These are phyloP conservation scores for Aureobasidium subglaciale DNA, from an alignment of 2,329 filamentous ascomycete genomes.

Conservation along the genomic window DNA sequence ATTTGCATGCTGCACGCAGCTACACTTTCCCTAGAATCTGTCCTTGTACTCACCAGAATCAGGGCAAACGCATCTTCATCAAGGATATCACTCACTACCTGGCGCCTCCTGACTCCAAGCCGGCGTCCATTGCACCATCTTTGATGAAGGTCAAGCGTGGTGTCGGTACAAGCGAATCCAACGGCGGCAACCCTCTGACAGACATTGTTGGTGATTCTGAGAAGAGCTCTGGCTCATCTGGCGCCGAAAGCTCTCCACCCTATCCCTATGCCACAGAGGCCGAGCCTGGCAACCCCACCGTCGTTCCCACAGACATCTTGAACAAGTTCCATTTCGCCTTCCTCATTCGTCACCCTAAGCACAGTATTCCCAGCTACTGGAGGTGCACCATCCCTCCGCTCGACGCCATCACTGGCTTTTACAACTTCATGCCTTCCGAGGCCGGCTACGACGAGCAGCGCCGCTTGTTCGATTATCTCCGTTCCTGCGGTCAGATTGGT, in stretches of 20 bases:
- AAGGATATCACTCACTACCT: slow-evolving; percentile 97
- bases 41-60: slow-evolving; percentile 35
- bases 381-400: slow-evolving; percentile 88
- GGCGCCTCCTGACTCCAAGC: slow-evolving; percentile 63
- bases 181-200: slow-evolving; percentile 17
- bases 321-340: slow-evolving; percentile 89
- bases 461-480: slow-evolving; percentile 77
- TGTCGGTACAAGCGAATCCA: slow-evolving; percentile 55
- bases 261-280: slow-evolving; percentile 52
- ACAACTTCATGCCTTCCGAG: slow-evolving; percentile 78
- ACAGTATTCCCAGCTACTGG: slow-evolving; percentile 87
- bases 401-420: slow-evolving; percentile 73
- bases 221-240: slow-evolving; percentile 23
- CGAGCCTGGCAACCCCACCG: slow-evolving; percentile 73
- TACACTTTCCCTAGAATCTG: background rate
- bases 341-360: slow-evolving; percentile 90
- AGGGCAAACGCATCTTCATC: slow-evolving; percentile 93
- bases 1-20: background rate
- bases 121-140: slow-evolving; percentile 70
- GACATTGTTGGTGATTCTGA: slow-evolving; percentile 9
- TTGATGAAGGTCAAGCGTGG: slow-evolving; percentile 52
- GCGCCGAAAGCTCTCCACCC: slow-evolving; percentile 32
- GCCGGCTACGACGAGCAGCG: slow-evolving; percentile 87
- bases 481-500: slow-evolving; percentile 61
- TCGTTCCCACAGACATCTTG: slow-evolving; percentile 67